These are phyloP conservation scores for Sporopachydermia cereana DNA, from an alignment of 1,139 yeast species.

Conservation along the genomic window DNA sequence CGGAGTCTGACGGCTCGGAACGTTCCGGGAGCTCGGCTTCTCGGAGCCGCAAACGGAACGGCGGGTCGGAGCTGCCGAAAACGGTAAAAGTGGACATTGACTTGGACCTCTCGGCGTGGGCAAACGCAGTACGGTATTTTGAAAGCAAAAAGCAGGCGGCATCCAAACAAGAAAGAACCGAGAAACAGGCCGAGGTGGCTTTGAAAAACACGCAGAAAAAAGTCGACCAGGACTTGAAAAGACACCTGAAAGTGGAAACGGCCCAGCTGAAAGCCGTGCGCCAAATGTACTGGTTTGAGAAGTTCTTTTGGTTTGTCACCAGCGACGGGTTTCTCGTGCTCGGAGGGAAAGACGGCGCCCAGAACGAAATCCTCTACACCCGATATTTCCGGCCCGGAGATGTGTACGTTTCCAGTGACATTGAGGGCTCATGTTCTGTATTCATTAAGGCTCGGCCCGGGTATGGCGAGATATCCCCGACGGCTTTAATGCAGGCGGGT, in stretches of 20 bases:
- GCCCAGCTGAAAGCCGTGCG: constrained; percentile 52
- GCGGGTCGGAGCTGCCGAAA: constrained; percentile 15
- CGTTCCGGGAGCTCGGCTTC: constrained; percentile 16
- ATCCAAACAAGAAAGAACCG: constrained; percentile 71
- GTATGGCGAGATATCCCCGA: constrained; percentile 55
- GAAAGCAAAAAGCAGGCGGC: constrained; percentile 68
- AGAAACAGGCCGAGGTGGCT: constrained; percentile 66
- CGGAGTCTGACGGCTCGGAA: constrained; percentile 28
- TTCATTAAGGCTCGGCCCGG: constrained; percentile 57
- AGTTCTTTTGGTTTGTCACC: constrained; percentile 84
- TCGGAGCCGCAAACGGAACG: constrained; percentile 9
- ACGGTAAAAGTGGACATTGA: constrained; percentile 52
- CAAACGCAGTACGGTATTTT: constrained; percentile 82
- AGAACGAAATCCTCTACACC: constrained; percentile 72
- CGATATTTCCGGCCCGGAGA: constrained; percentile 69
- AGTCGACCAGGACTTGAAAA: constrained; percentile 60
- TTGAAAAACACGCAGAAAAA: constrained; percentile 76
- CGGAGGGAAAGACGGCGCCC: constrained; percentile 79
- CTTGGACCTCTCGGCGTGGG: constrained; percentile 63
- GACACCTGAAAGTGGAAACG: constrained; percentile 51
- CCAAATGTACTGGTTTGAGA: constrained; percentile 83
- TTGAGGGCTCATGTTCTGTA: constrained; percentile 64
- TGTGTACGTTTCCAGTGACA: constrained; percentile 61
- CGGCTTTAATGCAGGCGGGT: constrained; percentile 85
- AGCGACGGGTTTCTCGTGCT: constrained; percentile 81